Evolutionary conservation across 2,329 filamentous ascomycete species (phyloP), one percentile per base, ranked within the genome.

Genomic region (Anisogramma anomala): DNA sequence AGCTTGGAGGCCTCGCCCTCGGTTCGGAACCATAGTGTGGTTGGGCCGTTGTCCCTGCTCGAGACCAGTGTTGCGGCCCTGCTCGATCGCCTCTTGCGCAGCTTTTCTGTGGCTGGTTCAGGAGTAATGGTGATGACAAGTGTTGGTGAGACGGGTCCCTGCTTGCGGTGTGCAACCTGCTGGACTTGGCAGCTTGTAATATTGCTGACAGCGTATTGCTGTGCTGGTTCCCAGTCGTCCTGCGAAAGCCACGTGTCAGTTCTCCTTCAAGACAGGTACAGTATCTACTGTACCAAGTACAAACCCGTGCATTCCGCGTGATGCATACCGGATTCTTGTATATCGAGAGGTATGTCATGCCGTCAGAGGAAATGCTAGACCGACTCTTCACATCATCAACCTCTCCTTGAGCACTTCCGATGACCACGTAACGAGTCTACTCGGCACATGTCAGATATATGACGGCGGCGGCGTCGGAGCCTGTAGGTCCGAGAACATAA

Each of bases 41-140:
- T 65, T 3, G 66, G 60, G 7, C 61, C 57, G 1, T 65, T 59
- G 13, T 76, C 70, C 52, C 71, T 76, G 43, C 60, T 67, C 6
- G 63, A 57, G 18, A 47, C 45, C 17, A 81, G 60, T 3, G 72
- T 72, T 3, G 72, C 69, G 3, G 77, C 73, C 46, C 77, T 68
- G 49, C 77, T 81, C 34, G 77, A 81, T 45, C 77, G 68, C 36
- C 77, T 71, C 51, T 79, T 81, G 41, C 74, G 70, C 48, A 77
- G 63, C 54, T 75, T 79, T 48, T 80, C 75, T 27, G 68, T 64
- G 7, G 58, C 50, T 1, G 67, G 63, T 49, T 72, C 69, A 15
- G 66, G 64, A 17, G 66, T 64, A 35, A 81, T 59, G 48, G 64
- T 72, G 27, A 81, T 54, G 33, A 78, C 62, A 10, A 82, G 65